Percentiles rank a stretch among this genome's conserved stretches.
These are phyloP conservation scores for Fraxinus paxiana DNA, from an alignment of 305 asterid genomes.

Conservation along the genomic window DNA sequence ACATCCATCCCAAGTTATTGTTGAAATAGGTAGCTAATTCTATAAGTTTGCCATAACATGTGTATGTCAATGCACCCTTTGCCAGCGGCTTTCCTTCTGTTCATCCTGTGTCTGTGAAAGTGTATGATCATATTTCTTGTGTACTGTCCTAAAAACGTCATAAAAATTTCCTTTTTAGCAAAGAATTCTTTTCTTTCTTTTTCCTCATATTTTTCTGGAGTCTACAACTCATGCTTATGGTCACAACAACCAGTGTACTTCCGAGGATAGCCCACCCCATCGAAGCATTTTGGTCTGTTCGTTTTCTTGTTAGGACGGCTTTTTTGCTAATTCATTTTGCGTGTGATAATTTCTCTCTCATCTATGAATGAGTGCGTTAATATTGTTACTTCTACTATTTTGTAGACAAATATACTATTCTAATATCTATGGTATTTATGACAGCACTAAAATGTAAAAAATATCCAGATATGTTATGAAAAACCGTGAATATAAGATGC, in stretches of 20 bases:
- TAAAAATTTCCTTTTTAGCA: neutral
- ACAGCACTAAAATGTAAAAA: neutral
- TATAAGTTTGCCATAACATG: neutral
- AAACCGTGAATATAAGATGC: neutral
- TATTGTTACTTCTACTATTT: neutral
- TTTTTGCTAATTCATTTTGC: conserved; percentile 12
- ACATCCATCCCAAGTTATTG: neutral
- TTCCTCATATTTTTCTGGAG: neutral
- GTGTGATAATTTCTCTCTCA: neutral
- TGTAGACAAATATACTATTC: neutral
- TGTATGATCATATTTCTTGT: conserved; percentile 4
- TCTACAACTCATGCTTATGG: neutral
- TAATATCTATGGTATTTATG: neutral
- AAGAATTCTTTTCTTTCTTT: neutral
- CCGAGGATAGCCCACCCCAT: conserved; percentile 7
- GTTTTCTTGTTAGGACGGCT: neutral
- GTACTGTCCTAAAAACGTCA: neutral
- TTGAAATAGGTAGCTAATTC: neutral
- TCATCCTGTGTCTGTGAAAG: neutral
- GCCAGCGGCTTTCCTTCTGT: neutral
- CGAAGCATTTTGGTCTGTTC: neutral
- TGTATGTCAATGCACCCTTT: neutral
- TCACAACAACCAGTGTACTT: neutral
- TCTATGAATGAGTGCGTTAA: neutral
- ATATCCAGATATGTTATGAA: neutral